A percentile compares a stretch with the other conserved stretches of the same genome.
Conservation (phyloP, 345 rosid species). For the Euphorbia lathyris region DNA sequence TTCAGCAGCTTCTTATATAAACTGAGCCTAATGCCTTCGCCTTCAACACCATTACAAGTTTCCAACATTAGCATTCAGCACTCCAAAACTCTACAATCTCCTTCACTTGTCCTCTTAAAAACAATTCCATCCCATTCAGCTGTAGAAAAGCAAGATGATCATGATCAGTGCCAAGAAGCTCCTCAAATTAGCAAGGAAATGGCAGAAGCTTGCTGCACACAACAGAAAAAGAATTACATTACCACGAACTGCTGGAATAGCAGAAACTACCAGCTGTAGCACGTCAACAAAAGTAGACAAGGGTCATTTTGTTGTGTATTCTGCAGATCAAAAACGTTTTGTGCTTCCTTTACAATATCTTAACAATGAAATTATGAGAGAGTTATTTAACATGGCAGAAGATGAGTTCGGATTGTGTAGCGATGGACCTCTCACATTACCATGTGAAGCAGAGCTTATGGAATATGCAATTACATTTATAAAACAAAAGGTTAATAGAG, state of each 20-base stretch:
- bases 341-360: background rate
- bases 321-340: constrained; percentile 1
- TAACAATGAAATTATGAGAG: background rate
- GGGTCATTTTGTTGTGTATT: constrained; percentile 10
- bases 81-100: too few species aligned
- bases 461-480: constrained; percentile 2
- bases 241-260: background rate
- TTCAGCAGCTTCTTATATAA: too few species aligned
- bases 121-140: too few species aligned
- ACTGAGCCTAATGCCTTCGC: too few species aligned
- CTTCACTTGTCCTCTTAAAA: too few species aligned
- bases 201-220: too few species aligned
- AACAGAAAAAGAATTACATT: too few species aligned
- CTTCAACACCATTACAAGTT: too few species aligned
- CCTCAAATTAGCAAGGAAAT: too few species aligned
- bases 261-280: background rate
- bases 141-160: too few species aligned
- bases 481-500: background rate
- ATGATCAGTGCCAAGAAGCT: too few species aligned
- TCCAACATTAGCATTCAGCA: too few species aligned
- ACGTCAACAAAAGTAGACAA: background rate
- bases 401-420: constrained; percentile 16
- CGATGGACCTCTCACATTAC: constrained; percentile 8
- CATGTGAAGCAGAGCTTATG: constrained; percentile 10
- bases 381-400: constrained; percentile 13